These are phyloP conservation scores for Solanum sitiens DNA, from an alignment of 257 asterid species.

Conservation along the genomic window DNA sequence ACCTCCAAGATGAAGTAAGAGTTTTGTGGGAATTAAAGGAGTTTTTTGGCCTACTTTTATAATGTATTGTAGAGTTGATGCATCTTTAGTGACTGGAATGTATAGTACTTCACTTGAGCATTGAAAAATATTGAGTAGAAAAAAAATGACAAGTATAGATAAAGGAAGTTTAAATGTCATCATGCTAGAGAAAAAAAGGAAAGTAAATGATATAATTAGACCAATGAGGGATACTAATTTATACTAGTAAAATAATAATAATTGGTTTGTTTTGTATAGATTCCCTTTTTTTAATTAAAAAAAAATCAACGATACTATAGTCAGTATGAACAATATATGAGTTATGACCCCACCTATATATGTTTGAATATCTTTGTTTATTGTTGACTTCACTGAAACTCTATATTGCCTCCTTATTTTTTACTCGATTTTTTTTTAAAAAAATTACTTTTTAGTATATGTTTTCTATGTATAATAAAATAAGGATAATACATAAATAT, in stretches of 20 bases:
- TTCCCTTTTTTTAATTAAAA: neutral
- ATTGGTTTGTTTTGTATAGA: neutral
- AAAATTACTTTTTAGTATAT: too few relatives aligned
- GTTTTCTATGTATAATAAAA: too few relatives aligned
- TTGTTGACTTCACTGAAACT: neutral
- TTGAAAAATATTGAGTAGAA: neutral
- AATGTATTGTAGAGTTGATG: neutral
- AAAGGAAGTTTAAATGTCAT: neutral
- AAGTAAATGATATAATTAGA: neutral
- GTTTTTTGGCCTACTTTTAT: neutral
- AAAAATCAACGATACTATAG: neutral
- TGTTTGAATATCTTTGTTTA: neutral
- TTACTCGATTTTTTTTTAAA: neutral
- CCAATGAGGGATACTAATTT: neutral
- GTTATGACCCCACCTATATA: neutral
- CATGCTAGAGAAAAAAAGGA: neutral
- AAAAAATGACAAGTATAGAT: neutral
- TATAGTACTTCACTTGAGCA: neutral
- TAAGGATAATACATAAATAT: too few relatives aligned
- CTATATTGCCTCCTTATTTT: neutral
- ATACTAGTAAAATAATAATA: neutral
- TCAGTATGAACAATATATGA: neutral
- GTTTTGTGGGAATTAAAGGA: neutral
- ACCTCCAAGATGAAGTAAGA: neutral
- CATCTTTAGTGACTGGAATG: neutral